Evolutionary conservation across 768 basidiomycete genomes (phyloP), one percentile per base, ranked within the genome.

Genomic region (Podaxis sp.): DNA sequence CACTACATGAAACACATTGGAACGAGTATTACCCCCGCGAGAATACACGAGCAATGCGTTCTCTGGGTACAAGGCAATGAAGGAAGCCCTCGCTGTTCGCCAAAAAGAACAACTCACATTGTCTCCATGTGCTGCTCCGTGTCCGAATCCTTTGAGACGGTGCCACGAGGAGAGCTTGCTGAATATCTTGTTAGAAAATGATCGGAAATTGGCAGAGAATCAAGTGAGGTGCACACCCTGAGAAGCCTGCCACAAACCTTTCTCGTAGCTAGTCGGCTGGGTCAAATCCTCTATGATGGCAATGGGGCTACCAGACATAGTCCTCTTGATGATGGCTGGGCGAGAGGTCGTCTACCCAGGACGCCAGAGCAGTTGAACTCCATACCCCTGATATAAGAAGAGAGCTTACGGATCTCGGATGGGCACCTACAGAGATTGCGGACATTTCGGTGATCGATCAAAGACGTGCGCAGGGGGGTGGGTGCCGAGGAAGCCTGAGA

Each of bases 11-110:
- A 15, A 13, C 4, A 44, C 8, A 3, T 13, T 49, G 22, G 20
- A 12, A 5, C 13, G 13, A 50, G 22, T 24, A 24, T 50, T 50
- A 50, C 20, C 11, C 24, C 22, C 26, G 26, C 11, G 49, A 62
- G 30, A 62, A 62, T 2, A 33, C 61, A 15, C 40, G 61, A 36
- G 61, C 61, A 30, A 62, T 62, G 26, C 61, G 61, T 33, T 62
- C 61, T 46, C 61, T 62, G 40, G 22, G 54, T 11, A 44, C 17
- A 28, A 20, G 1, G n/a, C 17, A 3, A n/a, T 44, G 51, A 44
- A 17, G 13, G 37, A 17, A 3, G n/a, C 33, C 24, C 7, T 22
- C 44, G 12, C 38, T 15, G 3, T n/a, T 30, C 11, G 30, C 12
- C 4, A 15, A 30, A 46, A 11, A 30, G n/a, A 20, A 10, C 6